A percentile compares a stretch with the other conserved stretches of the same genome.
Conservation (phyloP, 192 early-diverging fungal species). For the Backusella westeae region DNA sequence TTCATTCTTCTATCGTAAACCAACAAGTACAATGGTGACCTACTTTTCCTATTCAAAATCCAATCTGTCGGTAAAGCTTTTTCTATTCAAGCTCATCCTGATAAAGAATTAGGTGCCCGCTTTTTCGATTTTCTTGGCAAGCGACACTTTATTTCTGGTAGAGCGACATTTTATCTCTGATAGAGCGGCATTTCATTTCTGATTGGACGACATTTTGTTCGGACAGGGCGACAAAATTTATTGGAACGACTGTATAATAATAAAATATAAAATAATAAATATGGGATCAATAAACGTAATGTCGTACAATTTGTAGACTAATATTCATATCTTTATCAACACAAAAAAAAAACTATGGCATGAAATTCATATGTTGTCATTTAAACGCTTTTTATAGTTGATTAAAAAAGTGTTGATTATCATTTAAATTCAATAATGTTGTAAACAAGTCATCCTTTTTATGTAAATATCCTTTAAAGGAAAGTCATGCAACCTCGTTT, state of each 20-base stretch:
- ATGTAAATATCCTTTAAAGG: neutral
- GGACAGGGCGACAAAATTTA: no score
- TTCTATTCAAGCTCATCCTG: conserved; percentile 97
- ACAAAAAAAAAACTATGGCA: no score
- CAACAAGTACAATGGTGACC: conserved; percentile 60
- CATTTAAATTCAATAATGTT: no score
- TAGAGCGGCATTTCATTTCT: no score
- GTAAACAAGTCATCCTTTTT: no score
- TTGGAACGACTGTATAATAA: no score
- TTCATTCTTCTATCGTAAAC: conserved; percentile 45
- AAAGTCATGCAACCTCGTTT: neutral
- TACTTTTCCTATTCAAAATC: conserved; percentile 98
- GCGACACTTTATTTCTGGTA: no score
- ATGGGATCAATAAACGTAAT: neutral
- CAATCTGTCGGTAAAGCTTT: conserved; percentile 84
- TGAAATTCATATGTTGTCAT: neutral
- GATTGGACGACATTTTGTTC: no score
- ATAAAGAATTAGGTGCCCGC: conserved; percentile 75
- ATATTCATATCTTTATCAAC: no score
- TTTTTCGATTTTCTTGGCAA: conserved; percentile 44
- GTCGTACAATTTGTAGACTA: neutral
- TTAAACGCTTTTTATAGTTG: neutral
- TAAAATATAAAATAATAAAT: no score
- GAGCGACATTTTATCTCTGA: no score
- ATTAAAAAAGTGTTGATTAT: no score